Conservation (phyloP, 1,284 basidiomycete genomes). For the Xerocomus nothofagi region DNA sequence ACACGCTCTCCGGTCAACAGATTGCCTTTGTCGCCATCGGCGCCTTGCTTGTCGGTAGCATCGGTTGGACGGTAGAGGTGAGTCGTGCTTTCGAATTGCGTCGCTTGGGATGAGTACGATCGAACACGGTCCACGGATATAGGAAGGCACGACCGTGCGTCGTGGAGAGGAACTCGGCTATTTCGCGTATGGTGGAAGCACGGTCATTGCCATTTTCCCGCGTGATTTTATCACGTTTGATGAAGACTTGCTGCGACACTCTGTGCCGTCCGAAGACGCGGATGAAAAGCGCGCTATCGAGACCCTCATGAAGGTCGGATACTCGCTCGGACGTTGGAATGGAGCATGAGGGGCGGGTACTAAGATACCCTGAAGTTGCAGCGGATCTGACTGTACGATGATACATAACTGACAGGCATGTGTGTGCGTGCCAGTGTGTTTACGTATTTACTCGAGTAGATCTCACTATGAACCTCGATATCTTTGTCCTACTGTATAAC, state of each 20-base stretch:
- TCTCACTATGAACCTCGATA: neutral
- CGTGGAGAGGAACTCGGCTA: conserved; percentile 62
- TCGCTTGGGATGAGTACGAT: conserved; percentile 10
- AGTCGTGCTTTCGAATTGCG: neutral
- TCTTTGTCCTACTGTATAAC: neutral
- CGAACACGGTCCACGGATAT: conserved; percentile 17
- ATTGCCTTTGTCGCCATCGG: conserved; percentile 65
- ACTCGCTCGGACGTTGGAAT: conserved; percentile 29
- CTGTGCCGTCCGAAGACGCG: conserved; percentile 32
- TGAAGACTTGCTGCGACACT: conserved; percentile 63
- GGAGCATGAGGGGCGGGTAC: conserved; percentile 7
- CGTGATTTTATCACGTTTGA: conserved; percentile 61
- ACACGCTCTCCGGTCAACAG: conserved; percentile 43
- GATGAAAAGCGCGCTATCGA: conserved; percentile 43
- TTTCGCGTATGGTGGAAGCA: conserved; percentile 73
- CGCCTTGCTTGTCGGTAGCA: conserved; percentile 62
- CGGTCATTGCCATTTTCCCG: conserved; percentile 67
- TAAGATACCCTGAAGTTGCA: neutral
- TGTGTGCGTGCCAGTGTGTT: too few relatives aligned
- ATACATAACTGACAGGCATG: neutral
- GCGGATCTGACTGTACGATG: neutral
- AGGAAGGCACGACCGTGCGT: conserved; percentile 39
- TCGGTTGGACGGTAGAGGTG: conserved; percentile 48
- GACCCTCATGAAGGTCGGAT: conserved; percentile 64
- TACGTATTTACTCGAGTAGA: neutral